These are phyloP conservation scores for Sphagnum contortum DNA, from an alignment of 225 moss, liverwort and hornwort species.

Conservation along the genomic window DNA sequence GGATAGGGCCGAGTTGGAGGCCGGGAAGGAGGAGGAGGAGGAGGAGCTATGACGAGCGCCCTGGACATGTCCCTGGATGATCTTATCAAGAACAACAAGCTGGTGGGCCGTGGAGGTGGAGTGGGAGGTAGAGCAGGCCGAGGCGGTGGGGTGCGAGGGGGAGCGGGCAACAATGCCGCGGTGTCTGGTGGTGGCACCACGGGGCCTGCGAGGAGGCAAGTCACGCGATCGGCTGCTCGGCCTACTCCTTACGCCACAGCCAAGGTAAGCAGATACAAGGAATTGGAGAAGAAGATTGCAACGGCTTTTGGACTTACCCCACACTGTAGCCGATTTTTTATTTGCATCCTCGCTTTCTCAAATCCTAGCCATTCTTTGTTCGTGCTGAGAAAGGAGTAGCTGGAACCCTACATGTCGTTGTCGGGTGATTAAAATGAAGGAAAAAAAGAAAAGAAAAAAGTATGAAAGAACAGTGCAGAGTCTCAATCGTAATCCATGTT, in stretches of 20 bases:
- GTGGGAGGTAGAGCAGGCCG: constrained; percentile 43
- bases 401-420: neutral
- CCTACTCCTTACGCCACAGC: constrained; percentile 70
- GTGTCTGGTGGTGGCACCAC: constrained; percentile 41
- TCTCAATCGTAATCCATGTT: neutral
- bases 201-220: constrained; percentile 58
- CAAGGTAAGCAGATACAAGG: constrained; percentile 69
- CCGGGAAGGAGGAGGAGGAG: neutral
- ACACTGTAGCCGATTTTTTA: constrained; percentile 20
- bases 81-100: constrained; percentile 47
- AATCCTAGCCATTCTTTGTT: constrained; percentile 16
- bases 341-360: constrained; percentile 23
- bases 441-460: neutral
- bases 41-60: constrained; percentile 17
- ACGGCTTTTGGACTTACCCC: constrained; percentile 29
- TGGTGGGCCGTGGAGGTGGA: constrained; percentile 25
- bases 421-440: neutral
- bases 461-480: constrained; percentile 2
- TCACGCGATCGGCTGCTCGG: constrained; percentile 60
- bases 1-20: too few species aligned
- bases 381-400: constrained; percentile 4
- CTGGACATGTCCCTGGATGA: constrained; percentile 54
- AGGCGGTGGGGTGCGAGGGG: constrained; percentile 32
- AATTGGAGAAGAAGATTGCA: too few species aligned
- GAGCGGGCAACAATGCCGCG: constrained; percentile 23